Evolutionary conservation across 106 monocot species (phyloP).

Genomic region (Dendrobium huoshanense): DNA sequence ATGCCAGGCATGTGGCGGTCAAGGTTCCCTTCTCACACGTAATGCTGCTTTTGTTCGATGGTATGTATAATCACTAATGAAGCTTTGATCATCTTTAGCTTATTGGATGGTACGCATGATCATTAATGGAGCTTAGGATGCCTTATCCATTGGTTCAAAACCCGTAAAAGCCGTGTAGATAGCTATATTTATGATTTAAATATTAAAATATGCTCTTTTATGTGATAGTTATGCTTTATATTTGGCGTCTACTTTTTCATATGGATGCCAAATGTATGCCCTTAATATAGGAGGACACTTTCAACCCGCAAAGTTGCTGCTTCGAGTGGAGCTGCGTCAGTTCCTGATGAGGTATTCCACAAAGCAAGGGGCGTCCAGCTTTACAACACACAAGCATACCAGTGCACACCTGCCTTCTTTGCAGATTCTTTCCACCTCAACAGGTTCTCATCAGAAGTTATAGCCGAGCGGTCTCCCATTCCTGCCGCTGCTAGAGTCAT

Average conservation of each 20-base stretch:
- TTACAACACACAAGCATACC: constrained; percentile 92
- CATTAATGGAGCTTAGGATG: too few species aligned
- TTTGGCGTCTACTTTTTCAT: too few species aligned
- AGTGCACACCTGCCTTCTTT: constrained; percentile 89
- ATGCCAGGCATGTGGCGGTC: constrained; percentile 58
- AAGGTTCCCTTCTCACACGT: constrained; percentile 52
- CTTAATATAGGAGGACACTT: constrained; percentile 55
- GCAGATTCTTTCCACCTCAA: constrained; percentile 84
- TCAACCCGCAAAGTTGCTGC: constrained; percentile 71
- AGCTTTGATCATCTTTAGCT: not conserved
- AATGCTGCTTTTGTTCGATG: constrained; percentile 62
- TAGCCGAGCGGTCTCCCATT: constrained; percentile 48
- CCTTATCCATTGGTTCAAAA: too few species aligned
- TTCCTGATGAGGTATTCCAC: constrained; percentile 92
- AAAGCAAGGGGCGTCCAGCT: constrained; percentile 73
- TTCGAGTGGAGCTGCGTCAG: constrained; percentile 81
- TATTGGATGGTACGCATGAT: not conserved
- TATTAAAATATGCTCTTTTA: too few species aligned
- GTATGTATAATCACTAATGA: constrained; percentile 26
- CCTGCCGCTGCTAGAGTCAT: constrained; percentile 72
- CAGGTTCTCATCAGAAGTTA: constrained; percentile 85
- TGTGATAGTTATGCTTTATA: too few species aligned
- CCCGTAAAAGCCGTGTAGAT: too few species aligned
- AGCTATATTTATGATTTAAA: too few species aligned
- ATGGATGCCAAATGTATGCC: not conserved